These are phyloP conservation scores for Nevesoporus exiguus DNA, from an alignment of 768 basidiomycete species.

Conservation along the genomic window DNA sequence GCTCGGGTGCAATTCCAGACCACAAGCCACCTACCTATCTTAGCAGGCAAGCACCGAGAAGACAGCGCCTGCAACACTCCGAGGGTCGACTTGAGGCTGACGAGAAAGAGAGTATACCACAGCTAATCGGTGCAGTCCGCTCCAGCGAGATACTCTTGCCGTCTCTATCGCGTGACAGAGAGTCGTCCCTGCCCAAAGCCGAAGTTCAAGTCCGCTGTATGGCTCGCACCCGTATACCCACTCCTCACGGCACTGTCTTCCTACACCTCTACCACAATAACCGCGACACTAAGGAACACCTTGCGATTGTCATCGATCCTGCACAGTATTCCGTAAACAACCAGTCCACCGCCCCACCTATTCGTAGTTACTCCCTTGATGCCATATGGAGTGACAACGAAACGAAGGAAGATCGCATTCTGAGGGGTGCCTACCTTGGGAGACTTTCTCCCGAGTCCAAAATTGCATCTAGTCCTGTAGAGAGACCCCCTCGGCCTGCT, in stretches of 20 bases:
- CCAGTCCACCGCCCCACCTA: constrained; percentile 45
- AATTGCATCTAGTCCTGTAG: constrained; percentile 38
- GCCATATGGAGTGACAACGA: constrained; percentile 80
- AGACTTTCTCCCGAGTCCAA: constrained; percentile 59
- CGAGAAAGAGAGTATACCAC: constrained; percentile 51
- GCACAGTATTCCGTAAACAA: constrained; percentile 65
- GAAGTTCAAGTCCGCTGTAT: constrained; percentile 80
- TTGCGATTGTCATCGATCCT: constrained; percentile 91
- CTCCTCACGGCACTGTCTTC: constrained; percentile 90
- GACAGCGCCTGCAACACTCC: constrained; percentile 45
- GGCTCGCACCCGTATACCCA: constrained; percentile 96
- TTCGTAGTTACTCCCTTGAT: constrained; percentile 81
- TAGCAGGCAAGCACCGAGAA: constrained; percentile 74
- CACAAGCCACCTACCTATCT: constrained; percentile 57
- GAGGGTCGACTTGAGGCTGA: constrained; percentile 27
- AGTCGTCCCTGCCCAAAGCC: constrained; percentile 29
- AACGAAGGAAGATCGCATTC: constrained; percentile 90
- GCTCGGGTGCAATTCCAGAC: constrained; percentile 34
- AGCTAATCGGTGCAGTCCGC: background rate
- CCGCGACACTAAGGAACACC: constrained; percentile 89
- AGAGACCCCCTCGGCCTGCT: constrained; percentile 6
- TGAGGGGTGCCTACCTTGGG: constrained; percentile 91
- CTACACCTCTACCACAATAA: constrained; percentile 95
- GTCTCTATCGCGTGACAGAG: constrained; percentile 38
- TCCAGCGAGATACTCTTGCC: constrained; percentile 36